Evolutionary conservation across 768 basidiomycete genomes (phyloP).

Genomic region (Xerocomellus chrysenteron): DNA sequence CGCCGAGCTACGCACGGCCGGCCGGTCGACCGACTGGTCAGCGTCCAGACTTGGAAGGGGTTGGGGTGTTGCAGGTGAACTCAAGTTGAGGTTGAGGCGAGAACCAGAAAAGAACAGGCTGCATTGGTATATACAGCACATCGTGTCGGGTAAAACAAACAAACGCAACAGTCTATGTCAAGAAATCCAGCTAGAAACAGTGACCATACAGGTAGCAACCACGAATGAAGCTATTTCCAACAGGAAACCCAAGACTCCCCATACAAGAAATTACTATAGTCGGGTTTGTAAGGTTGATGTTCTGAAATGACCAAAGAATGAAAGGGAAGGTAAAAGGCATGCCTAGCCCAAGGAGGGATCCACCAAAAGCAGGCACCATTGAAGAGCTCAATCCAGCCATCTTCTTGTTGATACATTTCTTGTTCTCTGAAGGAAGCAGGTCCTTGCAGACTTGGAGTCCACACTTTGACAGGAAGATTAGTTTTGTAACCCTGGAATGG

Average conservation of each 20-base stretch:
- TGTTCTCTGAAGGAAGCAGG: background rate
- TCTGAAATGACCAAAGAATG: constrained; percentile 11
- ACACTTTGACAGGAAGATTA: background rate
- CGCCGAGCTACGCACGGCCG: too few species aligned
- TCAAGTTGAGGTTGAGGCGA: too few species aligned
- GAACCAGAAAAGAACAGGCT: too few species aligned
- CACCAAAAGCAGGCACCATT: constrained; percentile 5
- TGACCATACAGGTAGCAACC: too few species aligned
- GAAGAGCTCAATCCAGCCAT: constrained; percentile 12
- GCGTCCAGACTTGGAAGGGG: too few species aligned
- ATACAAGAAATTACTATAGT: constrained; percentile 1
- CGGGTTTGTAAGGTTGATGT: background rate
- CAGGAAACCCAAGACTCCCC: constrained; percentile 14
- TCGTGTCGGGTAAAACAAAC: too few species aligned
- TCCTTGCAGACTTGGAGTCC: background rate
- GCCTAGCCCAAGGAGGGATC: constrained; percentile 14
- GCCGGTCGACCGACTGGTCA: too few species aligned
- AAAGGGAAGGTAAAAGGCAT: constrained; percentile 10
- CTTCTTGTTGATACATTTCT: background rate
- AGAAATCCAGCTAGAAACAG: too few species aligned
- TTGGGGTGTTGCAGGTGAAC: too few species aligned
- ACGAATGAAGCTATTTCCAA: constrained; percentile 5
- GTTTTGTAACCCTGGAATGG: too few species aligned
- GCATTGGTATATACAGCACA: too few species aligned
- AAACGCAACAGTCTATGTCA: too few species aligned